These are phyloP conservation scores for Paxillus ammoniavirescens DNA, from an alignment of 768 basidiomycete genomes.

Conservation along the genomic window DNA sequence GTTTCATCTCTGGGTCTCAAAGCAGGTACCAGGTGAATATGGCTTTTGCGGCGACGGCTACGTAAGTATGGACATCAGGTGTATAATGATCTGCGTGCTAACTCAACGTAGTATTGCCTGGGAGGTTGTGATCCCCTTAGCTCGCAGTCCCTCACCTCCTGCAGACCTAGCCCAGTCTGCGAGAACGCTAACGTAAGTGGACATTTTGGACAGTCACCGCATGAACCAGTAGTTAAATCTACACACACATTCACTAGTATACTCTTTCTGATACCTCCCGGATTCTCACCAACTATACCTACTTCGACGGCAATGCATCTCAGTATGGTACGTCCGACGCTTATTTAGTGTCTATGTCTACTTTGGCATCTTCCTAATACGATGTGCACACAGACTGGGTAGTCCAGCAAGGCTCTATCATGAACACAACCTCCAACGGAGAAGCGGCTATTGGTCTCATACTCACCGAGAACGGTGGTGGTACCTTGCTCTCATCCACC, in stretches of 20 bases:
- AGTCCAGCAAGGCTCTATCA: conserved; percentile 62
- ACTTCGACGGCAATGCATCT: conserved; percentile 73
- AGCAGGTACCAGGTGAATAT: conserved; percentile 40
- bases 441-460: conserved; percentile 62
- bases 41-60: conserved; percentile 50
- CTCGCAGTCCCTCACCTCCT: conserved; percentile 64
- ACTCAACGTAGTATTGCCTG: conserved; percentile 60
- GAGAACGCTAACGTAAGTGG: conserved; percentile 52
- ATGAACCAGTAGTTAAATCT: not conserved
- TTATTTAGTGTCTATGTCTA: not conserved
- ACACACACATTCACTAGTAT: conserved; percentile 38
- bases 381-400: conserved; percentile 55
- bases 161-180: conserved; percentile 72
- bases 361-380: not conserved
- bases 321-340: conserved; percentile 48
- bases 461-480: conserved; percentile 69
- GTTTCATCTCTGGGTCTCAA: not conserved
- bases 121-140: conserved; percentile 84
- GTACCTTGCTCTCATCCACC: conserved; percentile 77
- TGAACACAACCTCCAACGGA: conserved; percentile 59
- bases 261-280: conserved; percentile 64
- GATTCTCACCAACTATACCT: conserved; percentile 61
- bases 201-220: not conserved
- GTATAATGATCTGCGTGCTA: conserved; percentile 3
- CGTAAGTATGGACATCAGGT: conserved; percentile 24